Evolutionary conservation across 2,329 filamentous ascomycete species (phyloP), one percentile per base, ranked within the genome.

Genomic region (Fusarium metavorans): DNA sequence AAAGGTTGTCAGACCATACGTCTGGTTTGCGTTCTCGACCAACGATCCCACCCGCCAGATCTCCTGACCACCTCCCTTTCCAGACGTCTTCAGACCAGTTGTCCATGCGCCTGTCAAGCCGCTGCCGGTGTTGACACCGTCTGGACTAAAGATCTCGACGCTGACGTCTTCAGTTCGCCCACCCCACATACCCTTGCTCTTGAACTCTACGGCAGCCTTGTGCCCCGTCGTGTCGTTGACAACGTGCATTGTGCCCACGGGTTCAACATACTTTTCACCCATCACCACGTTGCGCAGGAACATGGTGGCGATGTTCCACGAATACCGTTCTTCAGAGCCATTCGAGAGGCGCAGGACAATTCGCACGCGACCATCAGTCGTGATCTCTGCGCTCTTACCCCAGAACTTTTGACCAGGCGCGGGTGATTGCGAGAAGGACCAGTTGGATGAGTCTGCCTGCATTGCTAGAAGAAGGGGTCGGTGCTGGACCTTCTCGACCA

Each of bases 211-310:
- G n/a, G 92, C 88, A 1, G 95, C 94, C 81, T 94, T 95, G 75
- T 93, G 91, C 9, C 95, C 95, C 0, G 92, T 95, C 6, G 89
- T 93, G 79, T 99, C 97, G 81, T 96, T 96, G 74, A 90, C 85
- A 37, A 99, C 90, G 27, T 92, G 91, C 94, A 98, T 97, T 50
- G 90, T 94, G 54, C 95, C 95, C 1, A 97, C 94, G 0, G 97
- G 97, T 84, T 99, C 97, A 14, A 98, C 92, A 81, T 99, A 99
- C 84, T 98, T 99, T 83, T 99, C 97, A 43, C 97, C 97, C 78
- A 97, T 96, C 65, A 99, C 97, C 62, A 99, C 95, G 81, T 99
- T 99, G 57, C 97, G 92, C 64, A 99, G 85, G 84, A 98, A 98
- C 75, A 94, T 94, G 6, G 95, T 98, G 1, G 96, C 95, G 20